These are phyloP conservation scores for Pleurotus tuber-regium DNA, from an alignment of 768 basidiomycete genomes.

Conservation along the genomic window DNA sequence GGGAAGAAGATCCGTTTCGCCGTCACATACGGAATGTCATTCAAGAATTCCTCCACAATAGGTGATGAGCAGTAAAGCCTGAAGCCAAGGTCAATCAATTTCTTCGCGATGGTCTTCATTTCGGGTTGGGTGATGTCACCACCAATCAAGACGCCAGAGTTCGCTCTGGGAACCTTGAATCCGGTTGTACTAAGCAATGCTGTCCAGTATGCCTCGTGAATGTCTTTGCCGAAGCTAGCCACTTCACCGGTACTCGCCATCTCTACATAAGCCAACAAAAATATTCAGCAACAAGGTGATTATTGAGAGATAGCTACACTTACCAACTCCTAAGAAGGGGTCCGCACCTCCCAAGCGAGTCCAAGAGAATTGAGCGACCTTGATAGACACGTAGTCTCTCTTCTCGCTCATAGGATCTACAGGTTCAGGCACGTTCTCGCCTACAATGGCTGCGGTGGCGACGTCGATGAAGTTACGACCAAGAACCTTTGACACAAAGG, in stretches of 20 bases:
- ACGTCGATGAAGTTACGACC: constrained; percentile 97
- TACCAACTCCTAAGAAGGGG: constrained; percentile 93
- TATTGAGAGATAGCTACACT: constrained; percentile 26
- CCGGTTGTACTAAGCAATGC: constrained; percentile 94
- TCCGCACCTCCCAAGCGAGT: constrained; percentile 94
- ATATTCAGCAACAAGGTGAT: neutral
- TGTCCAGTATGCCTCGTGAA: constrained; percentile 96
- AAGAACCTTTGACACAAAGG: constrained; percentile 98
- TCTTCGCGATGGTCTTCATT: constrained; percentile 79
- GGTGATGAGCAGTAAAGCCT: constrained; percentile 89
- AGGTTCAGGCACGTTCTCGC: constrained; percentile 84
- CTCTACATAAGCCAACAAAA: constrained; percentile 53
- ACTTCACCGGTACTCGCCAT: constrained; percentile 99
- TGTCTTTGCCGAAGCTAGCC: constrained; percentile 89
- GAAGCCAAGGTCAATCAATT: constrained; percentile 85
- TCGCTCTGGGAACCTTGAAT: constrained; percentile 84
- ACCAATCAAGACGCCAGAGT: constrained; percentile 88
- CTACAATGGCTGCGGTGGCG: constrained; percentile 85
- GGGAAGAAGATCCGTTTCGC: constrained; percentile 96
- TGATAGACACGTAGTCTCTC: constrained; percentile 92
- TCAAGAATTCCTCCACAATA: constrained; percentile 78
- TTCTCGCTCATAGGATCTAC: constrained; percentile 88
- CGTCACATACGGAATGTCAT: constrained; percentile 69
- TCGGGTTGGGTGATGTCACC: constrained; percentile 89
- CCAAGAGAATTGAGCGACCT: constrained; percentile 99